Percentiles rank a stretch among this genome's conserved stretches.
Evolutionary conservation across 352 stramenopile species (phyloP).

Genomic region (Achlya hypogyna): DNA sequence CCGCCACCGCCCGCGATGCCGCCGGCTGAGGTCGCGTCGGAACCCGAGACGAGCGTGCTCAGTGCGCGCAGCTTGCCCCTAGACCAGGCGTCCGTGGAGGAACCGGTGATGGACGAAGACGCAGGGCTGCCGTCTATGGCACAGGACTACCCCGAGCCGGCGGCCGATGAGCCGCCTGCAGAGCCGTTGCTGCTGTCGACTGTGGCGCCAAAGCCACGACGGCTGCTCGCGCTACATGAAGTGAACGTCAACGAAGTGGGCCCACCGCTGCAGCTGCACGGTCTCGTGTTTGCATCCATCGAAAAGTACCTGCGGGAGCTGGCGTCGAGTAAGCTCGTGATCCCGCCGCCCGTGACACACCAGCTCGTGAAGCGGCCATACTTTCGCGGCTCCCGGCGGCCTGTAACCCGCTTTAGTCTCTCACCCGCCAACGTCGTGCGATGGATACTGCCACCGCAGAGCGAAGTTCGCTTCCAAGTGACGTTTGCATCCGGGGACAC

Average conservation of each 20-base stretch:
- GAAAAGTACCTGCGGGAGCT: slow-evolving; percentile 62
- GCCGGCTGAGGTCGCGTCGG: not conserved
- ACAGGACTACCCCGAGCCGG: not conserved
- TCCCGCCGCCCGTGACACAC: slow-evolving; percentile 55
- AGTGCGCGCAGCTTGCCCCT: not conserved
- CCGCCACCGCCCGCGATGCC: not conserved
- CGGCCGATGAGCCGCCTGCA: not conserved
- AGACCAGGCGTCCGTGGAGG: not conserved
- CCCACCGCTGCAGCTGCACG: slow-evolving; percentile 46
- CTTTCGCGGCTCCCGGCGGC: slow-evolving; percentile 49
- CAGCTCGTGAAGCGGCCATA: slow-evolving; percentile 70
- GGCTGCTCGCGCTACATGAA: slow-evolving; percentile 31
- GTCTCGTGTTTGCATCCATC: slow-evolving; percentile 36
- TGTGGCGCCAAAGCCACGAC: not conserved
- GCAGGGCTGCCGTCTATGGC: not conserved
- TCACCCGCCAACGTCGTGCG: slow-evolving; percentile 22
- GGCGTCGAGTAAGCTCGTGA: slow-evolving; percentile 40
- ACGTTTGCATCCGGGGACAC: slow-evolving; percentile 72
- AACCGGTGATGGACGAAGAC: not conserved
- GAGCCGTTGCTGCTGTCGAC: not conserved
- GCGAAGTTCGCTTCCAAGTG: slow-evolving; percentile 54
- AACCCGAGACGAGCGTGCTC: not conserved
- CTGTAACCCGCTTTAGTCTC: slow-evolving; percentile 50
- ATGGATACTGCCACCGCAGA: slow-evolving; percentile 76
- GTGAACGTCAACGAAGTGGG: slow-evolving; percentile 37